Conservation (phyloP, 2,329 filamentous ascomycete species). For the Trichoderma citrinoviride region DNA sequence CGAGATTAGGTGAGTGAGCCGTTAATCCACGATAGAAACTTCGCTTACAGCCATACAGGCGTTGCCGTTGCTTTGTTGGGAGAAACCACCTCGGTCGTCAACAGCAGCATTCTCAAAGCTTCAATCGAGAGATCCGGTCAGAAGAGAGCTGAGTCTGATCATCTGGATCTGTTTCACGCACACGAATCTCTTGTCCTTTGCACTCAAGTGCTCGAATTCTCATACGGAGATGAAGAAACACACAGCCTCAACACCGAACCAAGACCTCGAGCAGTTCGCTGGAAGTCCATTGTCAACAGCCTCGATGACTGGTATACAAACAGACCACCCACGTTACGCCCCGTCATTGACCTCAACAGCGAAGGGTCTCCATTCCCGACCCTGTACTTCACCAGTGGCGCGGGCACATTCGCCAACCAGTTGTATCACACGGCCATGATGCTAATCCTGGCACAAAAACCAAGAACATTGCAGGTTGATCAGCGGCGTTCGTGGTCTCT, state of each 20-base stretch:
- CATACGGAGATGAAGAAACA: background rate
- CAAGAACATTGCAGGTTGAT: constrained; percentile 4
- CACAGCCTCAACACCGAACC: background rate
- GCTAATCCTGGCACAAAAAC: background rate
- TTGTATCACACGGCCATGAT: constrained; percentile 12
- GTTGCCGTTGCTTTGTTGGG: background rate
- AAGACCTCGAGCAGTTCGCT: background rate
- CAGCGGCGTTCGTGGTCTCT: background rate
- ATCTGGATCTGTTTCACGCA: background rate
- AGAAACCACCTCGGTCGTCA: background rate
- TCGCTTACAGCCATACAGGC: background rate
- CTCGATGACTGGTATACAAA: background rate
- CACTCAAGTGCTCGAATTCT: background rate
- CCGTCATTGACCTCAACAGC: background rate
- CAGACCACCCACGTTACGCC: background rate
- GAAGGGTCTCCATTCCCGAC: background rate
- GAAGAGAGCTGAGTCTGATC: background rate
- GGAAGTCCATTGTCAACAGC: background rate
- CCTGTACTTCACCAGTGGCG: constrained; percentile 2
- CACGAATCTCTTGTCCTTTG: background rate
- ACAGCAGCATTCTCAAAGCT: background rate
- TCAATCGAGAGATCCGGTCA: background rate
- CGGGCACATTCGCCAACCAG: background rate
- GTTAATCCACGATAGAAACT: background rate
- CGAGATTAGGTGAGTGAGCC: background rate